Percentiles rank a stretch among this genome's conserved stretches.
Conservation (phyloP, 2,329 filamentous ascomycete genomes). For the Exophiala sp. region DNA sequence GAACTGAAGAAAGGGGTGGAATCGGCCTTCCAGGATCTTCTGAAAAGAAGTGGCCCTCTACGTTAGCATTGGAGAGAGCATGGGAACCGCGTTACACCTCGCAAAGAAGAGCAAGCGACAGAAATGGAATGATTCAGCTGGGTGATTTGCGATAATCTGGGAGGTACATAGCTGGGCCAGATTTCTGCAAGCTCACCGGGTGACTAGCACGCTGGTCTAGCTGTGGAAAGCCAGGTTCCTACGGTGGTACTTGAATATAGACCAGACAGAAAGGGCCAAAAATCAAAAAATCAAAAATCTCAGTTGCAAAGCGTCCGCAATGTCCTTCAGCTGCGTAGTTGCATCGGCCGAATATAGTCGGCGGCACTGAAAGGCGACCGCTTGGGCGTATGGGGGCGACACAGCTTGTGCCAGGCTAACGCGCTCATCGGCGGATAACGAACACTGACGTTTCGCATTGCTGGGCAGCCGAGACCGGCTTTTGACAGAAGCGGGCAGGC, state of each 20-base stretch:
- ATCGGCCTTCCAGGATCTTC: conserved; percentile 54
- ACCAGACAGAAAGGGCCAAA: neutral
- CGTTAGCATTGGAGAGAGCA: neutral
- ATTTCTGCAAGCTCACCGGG: neutral
- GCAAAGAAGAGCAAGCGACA: neutral
- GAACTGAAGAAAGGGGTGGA: conserved; percentile 68
- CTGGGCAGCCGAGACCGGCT: too few relatives aligned
- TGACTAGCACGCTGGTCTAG: neutral
- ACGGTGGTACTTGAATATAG: conserved; percentile 8
- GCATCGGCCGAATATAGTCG: neutral
- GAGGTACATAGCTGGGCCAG: neutral
- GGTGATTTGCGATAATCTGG: too few relatives aligned
- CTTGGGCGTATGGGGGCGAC: neutral
- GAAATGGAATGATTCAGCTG: neutral
- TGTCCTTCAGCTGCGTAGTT: neutral
- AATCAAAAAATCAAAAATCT: conserved; percentile 12
- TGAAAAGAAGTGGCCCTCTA: conserved; percentile 31
- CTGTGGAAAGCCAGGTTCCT: conserved; percentile 1
- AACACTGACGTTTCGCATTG: neutral
- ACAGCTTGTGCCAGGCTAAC: neutral
- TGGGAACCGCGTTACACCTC: neutral
- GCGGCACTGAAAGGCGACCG: neutral
- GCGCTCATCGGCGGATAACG: neutral
- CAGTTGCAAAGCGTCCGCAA: conserved; percentile 3
- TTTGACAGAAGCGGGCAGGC: too few relatives aligned